Evolutionary conservation across 106 monocot genomes (phyloP).

Genomic region (Acorus gramineus): DNA sequence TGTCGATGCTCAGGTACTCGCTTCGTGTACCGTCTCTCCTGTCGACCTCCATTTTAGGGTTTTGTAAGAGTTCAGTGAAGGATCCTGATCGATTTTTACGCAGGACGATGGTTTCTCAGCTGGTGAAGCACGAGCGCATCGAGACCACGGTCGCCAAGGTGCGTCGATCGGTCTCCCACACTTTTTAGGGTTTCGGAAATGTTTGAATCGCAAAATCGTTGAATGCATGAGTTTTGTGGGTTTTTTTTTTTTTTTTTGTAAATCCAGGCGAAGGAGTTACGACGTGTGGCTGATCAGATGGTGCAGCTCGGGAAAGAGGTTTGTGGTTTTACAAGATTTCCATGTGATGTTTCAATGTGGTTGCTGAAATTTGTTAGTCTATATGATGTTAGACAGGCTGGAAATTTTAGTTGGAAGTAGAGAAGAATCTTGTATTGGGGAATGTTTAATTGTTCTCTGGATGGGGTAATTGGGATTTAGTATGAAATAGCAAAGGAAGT

Average conservation of each 20-base stretch:
- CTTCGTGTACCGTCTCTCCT: background rate
- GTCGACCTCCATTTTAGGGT: background rate
- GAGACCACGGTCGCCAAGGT: constrained; percentile 96
- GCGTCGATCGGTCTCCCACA: background rate
- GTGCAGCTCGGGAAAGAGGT: constrained; percentile 97
- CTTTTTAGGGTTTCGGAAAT: too few species aligned
- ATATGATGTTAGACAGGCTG: too few species aligned
- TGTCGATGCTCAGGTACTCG: constrained; percentile 76
- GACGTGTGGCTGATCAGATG: constrained; percentile 85
- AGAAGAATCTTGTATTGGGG: too few species aligned
- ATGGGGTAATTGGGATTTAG: too few species aligned
- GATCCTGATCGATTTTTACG: background rate
- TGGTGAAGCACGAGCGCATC: constrained; percentile 95
- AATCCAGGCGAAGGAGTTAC: constrained; percentile 88
- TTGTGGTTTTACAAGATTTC: too few species aligned
- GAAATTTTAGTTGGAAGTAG: too few species aligned
- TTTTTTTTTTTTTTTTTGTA: constrained; percentile 1
- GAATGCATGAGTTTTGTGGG: too few species aligned
- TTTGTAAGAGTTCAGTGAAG: background rate
- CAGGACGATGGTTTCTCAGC: constrained; percentile 96
- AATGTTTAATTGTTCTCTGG: too few species aligned
- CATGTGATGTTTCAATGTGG: too few species aligned
- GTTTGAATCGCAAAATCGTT: too few species aligned
- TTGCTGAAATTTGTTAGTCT: too few species aligned
- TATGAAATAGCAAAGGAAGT: too few species aligned